phyloP scores from a whole-genome alignment of 495 filamentous ascomycete genomes.

The Schizothecium vesticola region DNA sequence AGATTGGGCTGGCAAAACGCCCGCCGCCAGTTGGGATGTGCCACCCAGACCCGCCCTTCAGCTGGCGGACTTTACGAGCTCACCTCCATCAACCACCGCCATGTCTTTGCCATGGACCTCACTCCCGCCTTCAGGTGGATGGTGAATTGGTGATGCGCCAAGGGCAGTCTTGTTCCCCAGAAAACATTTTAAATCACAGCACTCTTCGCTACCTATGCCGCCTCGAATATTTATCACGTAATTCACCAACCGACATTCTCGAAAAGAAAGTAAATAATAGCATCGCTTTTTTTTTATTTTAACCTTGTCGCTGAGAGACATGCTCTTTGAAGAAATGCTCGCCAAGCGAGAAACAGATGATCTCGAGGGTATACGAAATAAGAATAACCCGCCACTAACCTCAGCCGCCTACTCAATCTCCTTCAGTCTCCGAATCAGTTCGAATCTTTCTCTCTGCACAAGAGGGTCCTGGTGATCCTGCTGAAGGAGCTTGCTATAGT shows the following conservation, averaged over 20 bases:
- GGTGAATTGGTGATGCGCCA: background rate
- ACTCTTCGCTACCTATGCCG: background rate
- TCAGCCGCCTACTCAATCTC: slow-evolving; percentile 16
- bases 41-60: background rate
- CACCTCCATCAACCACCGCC: background rate
- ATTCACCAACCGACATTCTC: background rate
- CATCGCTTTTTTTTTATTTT: background rate
- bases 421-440: slow-evolving; percentile 15
- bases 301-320: background rate
- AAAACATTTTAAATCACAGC: background rate
- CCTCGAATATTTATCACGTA: background rate
- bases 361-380: background rate
- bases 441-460: slow-evolving; percentile 38
- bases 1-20: background rate
- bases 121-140: background rate
- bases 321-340: background rate
- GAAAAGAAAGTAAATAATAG: background rate
- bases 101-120: background rate
- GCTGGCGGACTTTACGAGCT: background rate
- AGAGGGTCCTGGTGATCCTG: slow-evolving; percentile 42
- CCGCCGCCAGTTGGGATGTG: slow-evolving; percentile 12
- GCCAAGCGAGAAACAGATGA: background rate
- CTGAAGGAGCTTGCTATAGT: slow-evolving; percentile 30
- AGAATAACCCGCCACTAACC: no score
- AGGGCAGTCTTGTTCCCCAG: background rate